Percentiles rank a stretch among this genome's conserved stretches.
Evolutionary conservation across 2,329 filamentous ascomycete genomes (phyloP).

Genomic region (Peltaster fructicola): DNA sequence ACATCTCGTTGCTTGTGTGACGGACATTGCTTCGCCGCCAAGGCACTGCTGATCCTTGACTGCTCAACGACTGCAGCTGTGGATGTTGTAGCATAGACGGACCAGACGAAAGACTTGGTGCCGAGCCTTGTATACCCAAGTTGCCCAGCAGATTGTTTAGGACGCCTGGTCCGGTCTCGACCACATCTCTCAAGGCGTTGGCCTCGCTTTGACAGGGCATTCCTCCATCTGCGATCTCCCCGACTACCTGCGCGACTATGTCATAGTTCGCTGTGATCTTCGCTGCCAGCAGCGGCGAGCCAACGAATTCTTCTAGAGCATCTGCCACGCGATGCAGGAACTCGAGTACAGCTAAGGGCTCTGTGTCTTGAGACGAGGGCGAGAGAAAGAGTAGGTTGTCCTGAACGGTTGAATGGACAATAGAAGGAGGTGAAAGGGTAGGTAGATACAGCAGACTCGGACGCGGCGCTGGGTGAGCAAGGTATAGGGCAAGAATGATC

Average conservation of each 20-base stretch:
- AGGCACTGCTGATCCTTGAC: constrained; percentile 41
- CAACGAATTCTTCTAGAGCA: constrained; percentile 84
- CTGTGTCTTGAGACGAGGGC: constrained; percentile 69
- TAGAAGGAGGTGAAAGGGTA: constrained; percentile 64
- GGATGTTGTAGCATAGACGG: constrained; percentile 6
- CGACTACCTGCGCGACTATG: constrained; percentile 79
- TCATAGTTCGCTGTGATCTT: constrained; percentile 87
- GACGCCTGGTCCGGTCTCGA: constrained; percentile 70
- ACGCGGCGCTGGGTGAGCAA: constrained; percentile 61
- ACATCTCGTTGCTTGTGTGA: constrained; percentile 92
- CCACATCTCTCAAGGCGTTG: constrained; percentile 77
- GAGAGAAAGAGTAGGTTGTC: constrained; percentile 74
- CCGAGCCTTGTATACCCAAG: constrained; percentile 57
- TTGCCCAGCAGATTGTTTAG: constrained; percentile 77
- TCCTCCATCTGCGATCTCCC: constrained; percentile 92
- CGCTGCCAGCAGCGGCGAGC: constrained; percentile 63
- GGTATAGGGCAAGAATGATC: constrained; percentile 69
- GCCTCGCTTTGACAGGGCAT: constrained; percentile 80
- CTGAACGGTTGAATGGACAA: constrained; percentile 77
- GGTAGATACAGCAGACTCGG: constrained; percentile 76
- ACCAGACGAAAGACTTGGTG: constrained; percentile 10
- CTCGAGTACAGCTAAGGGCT: constrained; percentile 78
- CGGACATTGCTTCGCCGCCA: constrained; percentile 86
- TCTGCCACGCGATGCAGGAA: constrained; percentile 89
- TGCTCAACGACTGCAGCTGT: constrained; percentile 10